Evolutionary conservation across 208 protist species (phyloP).

Genomic region (Naegleria fowleri): DNA sequence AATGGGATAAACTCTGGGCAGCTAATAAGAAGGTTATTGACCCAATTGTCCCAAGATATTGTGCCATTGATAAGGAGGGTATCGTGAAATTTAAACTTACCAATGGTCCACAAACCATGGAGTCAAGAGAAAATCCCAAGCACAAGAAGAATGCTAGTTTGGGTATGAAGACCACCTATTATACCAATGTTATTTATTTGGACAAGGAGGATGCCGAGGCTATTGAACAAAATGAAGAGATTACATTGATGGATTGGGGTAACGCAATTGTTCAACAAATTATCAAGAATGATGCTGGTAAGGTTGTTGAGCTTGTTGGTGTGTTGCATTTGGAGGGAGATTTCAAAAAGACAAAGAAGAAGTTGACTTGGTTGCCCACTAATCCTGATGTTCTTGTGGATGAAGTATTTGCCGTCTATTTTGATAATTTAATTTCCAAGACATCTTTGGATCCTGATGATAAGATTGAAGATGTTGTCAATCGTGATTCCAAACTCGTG

Average conservation of each 20-base stretch:
- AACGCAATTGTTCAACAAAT: slow-evolving; percentile 77
- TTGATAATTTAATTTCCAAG: slow-evolving; percentile 93
- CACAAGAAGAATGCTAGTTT: slow-evolving; percentile 88
- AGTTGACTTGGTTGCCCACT: slow-evolving; percentile 89
- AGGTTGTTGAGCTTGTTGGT: not conserved
- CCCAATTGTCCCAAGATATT: slow-evolving; percentile 90
- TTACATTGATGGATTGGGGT: slow-evolving; percentile 98
- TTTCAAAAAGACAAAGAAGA: slow-evolving; percentile 95
- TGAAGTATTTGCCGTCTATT: slow-evolving; percentile 53
- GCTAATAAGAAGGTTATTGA: slow-evolving; percentile 96
- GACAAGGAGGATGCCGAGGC: slow-evolving; percentile 83
- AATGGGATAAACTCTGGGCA: slow-evolving; percentile 97
- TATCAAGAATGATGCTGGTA: slow-evolving; percentile 34
- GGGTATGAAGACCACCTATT: slow-evolving; percentile 82
- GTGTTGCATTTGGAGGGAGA: slow-evolving; percentile 77
- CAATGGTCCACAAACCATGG: not conserved
- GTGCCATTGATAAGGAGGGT: slow-evolving; percentile 63
- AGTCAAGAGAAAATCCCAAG: slow-evolving; percentile 41
- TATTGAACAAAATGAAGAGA: slow-evolving; percentile 83
- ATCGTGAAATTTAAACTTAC: slow-evolving; percentile 34
- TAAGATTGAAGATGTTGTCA: slow-evolving; percentile 80
- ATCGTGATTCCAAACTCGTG: slow-evolving; percentile 67
- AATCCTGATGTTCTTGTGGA: slow-evolving; percentile 39
- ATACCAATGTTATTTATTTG: slow-evolving; percentile 75
- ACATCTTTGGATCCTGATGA: slow-evolving; percentile 85